Conservation (phyloP, 805 yeast genomes). For the Myxozyma kluyveri region DNA sequence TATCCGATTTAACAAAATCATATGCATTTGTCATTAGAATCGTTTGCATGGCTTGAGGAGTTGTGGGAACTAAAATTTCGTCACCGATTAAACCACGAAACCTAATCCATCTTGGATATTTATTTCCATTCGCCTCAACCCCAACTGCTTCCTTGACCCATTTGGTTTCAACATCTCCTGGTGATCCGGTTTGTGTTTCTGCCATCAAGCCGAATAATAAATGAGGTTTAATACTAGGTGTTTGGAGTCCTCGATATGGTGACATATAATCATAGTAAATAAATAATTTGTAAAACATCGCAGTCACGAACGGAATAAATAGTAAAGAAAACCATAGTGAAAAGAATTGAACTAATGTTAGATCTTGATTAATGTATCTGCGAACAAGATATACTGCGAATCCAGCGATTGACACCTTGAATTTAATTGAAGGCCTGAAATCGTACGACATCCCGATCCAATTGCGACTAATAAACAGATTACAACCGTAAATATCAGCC, state of each 20-base stretch:
- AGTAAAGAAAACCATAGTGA: constrained; percentile 4
- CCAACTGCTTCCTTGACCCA: constrained; percentile 11
- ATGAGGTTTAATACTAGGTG: constrained; percentile 11
- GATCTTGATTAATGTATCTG: constrained; percentile 1
- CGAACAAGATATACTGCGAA: constrained; percentile 9
- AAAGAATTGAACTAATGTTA: constrained; percentile 6
- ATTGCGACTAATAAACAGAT: too few relatives aligned
- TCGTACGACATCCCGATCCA: constrained; percentile 15
- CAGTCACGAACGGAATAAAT: neutral
- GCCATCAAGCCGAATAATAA: constrained; percentile 19
- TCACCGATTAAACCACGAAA: constrained; percentile 9
- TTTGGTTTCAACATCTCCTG: constrained; percentile 8
- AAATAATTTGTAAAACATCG: constrained; percentile 3
- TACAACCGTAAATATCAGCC: too few relatives aligned
- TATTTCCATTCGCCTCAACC: neutral
- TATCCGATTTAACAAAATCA: constrained; percentile 13
- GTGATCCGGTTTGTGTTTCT: neutral
- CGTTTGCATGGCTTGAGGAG: constrained; percentile 16
- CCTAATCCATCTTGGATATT: constrained; percentile 12
- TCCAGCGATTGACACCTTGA: constrained; percentile 17
- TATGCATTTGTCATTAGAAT: constrained; percentile 22
- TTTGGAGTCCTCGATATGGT: constrained; percentile 14
- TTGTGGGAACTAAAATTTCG: constrained; percentile 7
- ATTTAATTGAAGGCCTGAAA: constrained; percentile 11
- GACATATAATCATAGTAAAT: constrained; percentile 15